Conservation (phyloP, 2,329 filamentous ascomycete genomes). For the Dothiorella sarmentorum region DNA sequence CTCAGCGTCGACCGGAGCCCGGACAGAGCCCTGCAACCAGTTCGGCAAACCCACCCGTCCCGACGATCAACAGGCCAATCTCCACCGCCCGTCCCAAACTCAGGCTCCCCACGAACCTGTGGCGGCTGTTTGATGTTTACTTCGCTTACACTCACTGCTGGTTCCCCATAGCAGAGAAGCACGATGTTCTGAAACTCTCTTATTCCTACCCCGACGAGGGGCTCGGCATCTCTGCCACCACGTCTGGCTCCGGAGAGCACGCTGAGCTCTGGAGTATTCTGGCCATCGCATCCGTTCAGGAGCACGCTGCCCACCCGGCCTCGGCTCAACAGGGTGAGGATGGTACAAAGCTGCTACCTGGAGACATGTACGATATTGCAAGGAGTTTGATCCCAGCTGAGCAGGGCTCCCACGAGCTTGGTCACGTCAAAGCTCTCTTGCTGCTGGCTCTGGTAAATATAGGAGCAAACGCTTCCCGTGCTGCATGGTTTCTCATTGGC, state of each 20-base stretch:
- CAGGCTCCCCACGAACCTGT: slow-evolving; percentile 53
- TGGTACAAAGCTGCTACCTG: slow-evolving; percentile 19
- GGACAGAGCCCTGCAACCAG: not conserved
- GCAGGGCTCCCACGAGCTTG: slow-evolving; percentile 33
- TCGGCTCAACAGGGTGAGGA: slow-evolving; percentile 4
- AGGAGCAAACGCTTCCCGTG: slow-evolving; percentile 52
- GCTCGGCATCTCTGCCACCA: slow-evolving; percentile 27
- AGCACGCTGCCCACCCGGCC: slow-evolving; percentile 17
- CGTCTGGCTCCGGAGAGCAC: slow-evolving; percentile 34
- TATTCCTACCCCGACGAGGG: slow-evolving; percentile 52
- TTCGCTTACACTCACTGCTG: slow-evolving; percentile 73
- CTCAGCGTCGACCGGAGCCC: not conserved
- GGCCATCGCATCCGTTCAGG: slow-evolving; percentile 39
- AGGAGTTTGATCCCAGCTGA: slow-evolving; percentile 32
- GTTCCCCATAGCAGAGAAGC: slow-evolving; percentile 70
- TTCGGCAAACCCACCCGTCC: not conserved
- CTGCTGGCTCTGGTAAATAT: slow-evolving; percentile 61
- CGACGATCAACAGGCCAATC: slow-evolving; percentile 3
- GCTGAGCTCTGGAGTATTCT: slow-evolving; percentile 47
- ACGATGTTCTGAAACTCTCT: slow-evolving; percentile 57
- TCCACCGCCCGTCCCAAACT: slow-evolving; percentile 19
- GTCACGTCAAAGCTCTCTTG: slow-evolving; percentile 43
- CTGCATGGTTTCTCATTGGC: slow-evolving; percentile 64
- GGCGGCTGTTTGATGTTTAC: slow-evolving; percentile 66
- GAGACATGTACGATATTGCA: slow-evolving; percentile 29